Evolutionary conservation across 164 flowering plant species (phyloP).

Genomic region (Magnolia sinica): DNA sequence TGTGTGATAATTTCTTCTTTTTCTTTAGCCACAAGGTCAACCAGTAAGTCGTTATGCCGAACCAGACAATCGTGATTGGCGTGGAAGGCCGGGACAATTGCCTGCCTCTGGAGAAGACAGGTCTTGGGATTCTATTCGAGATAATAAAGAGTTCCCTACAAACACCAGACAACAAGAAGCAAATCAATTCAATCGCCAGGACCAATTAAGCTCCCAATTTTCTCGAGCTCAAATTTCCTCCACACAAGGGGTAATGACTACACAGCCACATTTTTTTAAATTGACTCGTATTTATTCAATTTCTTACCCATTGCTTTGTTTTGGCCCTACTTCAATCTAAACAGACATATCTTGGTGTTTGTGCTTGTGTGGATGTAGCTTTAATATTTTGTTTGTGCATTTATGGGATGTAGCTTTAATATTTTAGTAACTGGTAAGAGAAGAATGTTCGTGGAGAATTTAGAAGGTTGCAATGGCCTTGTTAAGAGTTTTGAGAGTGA

Average conservation of each 20-base stretch:
- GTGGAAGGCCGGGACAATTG: slow-evolving; percentile 55
- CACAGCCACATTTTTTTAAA: background rate
- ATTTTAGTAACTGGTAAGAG: no score
- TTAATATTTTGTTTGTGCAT: no score
- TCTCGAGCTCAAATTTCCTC: slow-evolving; percentile 52
- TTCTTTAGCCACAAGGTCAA: slow-evolving; percentile 39
- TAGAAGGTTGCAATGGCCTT: no score
- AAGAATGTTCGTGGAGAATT: no score
- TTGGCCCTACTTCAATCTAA: no score
- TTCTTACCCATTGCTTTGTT: no score
- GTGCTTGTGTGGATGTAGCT: no score
- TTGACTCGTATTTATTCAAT: no score
- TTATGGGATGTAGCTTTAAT: no score
- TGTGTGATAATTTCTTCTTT: background rate
- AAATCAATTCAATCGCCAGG: slow-evolving; percentile 58
- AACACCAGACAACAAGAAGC: slow-evolving; percentile 48
- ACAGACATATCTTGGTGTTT: no score
- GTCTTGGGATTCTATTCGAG: slow-evolving; percentile 62
- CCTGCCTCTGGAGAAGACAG: slow-evolving; percentile 61
- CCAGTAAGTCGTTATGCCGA: slow-evolving; percentile 68
- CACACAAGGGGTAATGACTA: slow-evolving; percentile 52
- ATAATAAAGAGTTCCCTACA: slow-evolving; percentile 38
- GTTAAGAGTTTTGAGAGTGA: no score
- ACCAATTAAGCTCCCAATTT: slow-evolving; percentile 53
- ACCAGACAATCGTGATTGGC: slow-evolving; percentile 94